phyloP scores from a whole-genome alignment of 345 rosid species.

The Arabidopsis suecica region DNA sequence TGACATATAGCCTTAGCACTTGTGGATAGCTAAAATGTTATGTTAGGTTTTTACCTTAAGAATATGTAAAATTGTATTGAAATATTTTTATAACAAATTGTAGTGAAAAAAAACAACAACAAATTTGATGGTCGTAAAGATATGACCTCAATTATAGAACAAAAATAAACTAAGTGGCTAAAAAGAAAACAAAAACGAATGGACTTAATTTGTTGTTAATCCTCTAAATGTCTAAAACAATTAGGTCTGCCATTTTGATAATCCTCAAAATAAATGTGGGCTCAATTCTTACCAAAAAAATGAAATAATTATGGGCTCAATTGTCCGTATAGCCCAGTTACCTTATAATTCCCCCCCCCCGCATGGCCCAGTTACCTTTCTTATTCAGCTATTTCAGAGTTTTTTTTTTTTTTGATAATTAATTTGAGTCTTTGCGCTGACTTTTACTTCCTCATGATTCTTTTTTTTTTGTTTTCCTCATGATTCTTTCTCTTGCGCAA shows the following conservation, averaged over 20 bases:
- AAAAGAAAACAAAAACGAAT: too few relatives aligned
- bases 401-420: too few relatives aligned
- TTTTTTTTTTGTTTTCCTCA: too few relatives aligned
- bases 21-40: background rate
- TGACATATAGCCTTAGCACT: background rate
- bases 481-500: background rate
- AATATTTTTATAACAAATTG: background rate
- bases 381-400: background rate
- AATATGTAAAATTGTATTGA: background rate
- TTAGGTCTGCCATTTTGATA: background rate
- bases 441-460: too few relatives aligned
- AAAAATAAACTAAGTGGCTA: background rate
- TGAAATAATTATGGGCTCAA: background rate
- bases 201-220: background rate
- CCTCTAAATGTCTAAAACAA: background rate
- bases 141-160: background rate
- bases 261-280: background rate
- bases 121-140: background rate
- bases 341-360: background rate
- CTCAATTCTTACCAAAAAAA: background rate
- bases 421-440: too few relatives aligned
- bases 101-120: background rate
- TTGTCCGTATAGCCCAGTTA: slow-evolving; percentile 2
- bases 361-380: background rate
- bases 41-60: background rate